Base-by-base conservation (phyloP, 495 filamentous ascomycete species). In the Trichoderma gamsii region DNA sequence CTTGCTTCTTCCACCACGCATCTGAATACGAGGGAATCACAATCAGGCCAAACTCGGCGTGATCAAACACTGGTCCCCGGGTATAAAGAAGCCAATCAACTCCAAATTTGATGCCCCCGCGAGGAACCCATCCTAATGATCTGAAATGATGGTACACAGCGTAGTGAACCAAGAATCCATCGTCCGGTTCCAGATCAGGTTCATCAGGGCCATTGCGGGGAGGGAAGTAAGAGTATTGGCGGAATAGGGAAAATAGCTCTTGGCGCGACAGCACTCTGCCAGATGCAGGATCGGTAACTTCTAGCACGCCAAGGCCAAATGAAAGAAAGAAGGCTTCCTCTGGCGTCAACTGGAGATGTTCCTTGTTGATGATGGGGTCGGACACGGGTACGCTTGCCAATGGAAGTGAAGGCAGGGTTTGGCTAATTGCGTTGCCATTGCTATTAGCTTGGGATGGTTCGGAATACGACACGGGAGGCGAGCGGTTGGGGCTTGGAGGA, bases 91-190 rank as follows among this genome's bases (percentile, higher is more conserved):
- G 82, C 79, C 89, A 97, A 77, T 99, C 96, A 32, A 91, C 90
- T 67, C 89, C 91, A 73, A 99, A 99, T 76, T 99, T 99, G 72
- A 97, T 87, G 51, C 96, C 95, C 29, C 90, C 86, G 21, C 96
- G 90, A 0, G 94, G 87, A n/a, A 97, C 91, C 95, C 95, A 99
- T 63, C 95, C 95, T 0, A 98, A 84, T 8, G 93, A 96, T 29
- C 95, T 91, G 79, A 95, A 99, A 76, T 99, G 95, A 73, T 99
- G 95, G 73, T 97, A 99, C 16, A 90, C 90, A 41, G 87, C 86
- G 74, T 98, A 99, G 43, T 89, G 87, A 27, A 95, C 74, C 59
- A 97, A 80, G 78, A 99, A 98, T 0, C 90, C 86, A 71, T 96
- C 91, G 78, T 96, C 90, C 0, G 88, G 85, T 66, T 82, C 78